Evolutionary conservation across 805 yeast genomes (phyloP), one percentile per base, ranked within the genome.

Genomic region (Hanseniaspora jakobsenii): DNA sequence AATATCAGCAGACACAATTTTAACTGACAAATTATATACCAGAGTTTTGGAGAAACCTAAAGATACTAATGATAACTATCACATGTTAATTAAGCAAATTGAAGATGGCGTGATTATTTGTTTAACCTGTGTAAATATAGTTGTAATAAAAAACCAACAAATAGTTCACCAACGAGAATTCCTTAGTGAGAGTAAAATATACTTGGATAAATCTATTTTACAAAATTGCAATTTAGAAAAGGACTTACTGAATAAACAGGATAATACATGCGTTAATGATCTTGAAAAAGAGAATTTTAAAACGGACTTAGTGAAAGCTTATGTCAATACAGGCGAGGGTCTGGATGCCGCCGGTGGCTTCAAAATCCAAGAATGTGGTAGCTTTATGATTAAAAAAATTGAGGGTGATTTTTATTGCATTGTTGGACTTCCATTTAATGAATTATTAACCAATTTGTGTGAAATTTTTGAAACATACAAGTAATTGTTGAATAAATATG

Each of bases 301-400:
- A 1, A 75, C 74, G 51, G 73, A 66, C n/a, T 65, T 78, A 31
- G 54, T 89, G 3, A 55, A 70, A 21, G 64, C 67, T 13, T 89
- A 89, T 58, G 79, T 81, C 9, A 69, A 68, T 2, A 63, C 77
- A 2, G 78, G 71, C 18, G 96, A 89, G 57, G 97, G 91, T 1
- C 46, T 67, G 6, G 70, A 71, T 38, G 96, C 83, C 1, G 95
- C 97, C 2, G 98, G 96, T 5, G 98, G 98, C 1, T 87, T 83
- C 63, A 77, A 77, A 53, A 77, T 81, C 48, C 97, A 89, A 61
- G 82, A 78, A 0, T 57, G 59, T 8, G 91, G 93, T 2, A 76
- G 81, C 1, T 55, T 78, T 29, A 62, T 89, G 50, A 73, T 91
- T 51, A 60, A 66, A 17, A 61, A 63, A 13, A 70, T 86, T 10